A percentile compares a stretch with the other conserved stretches of the same genome.
Evolutionary conservation across 257 asterid species (phyloP).

Genomic region (Galeopsis tetrahit): DNA sequence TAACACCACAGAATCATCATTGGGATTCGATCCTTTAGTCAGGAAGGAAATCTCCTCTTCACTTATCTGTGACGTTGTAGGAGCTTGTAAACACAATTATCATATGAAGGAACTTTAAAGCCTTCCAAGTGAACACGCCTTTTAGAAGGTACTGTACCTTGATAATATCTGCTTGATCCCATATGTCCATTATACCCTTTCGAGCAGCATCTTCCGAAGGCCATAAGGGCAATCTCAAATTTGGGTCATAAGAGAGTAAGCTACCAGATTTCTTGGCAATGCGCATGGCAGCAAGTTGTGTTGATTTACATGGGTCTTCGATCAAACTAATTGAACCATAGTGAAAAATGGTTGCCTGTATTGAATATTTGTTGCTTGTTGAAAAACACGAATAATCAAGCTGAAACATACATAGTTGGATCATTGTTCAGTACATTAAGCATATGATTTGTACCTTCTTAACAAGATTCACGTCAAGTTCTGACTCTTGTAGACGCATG

Average conservation of each 20-base stretch:
- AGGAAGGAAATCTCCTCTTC: conserved; percentile 87
- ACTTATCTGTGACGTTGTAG: conserved; percentile 64
- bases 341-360: conserved; percentile 87
- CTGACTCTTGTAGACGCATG: conserved; percentile 76
- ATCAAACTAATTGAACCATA: conserved; percentile 93
- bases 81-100: conserved; percentile 9
- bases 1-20: conserved; percentile 73
- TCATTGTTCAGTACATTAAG: conserved; percentile 1
- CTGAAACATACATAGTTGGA: background rate
- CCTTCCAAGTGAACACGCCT: background rate
- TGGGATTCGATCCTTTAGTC: conserved; percentile 69
- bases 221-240: conserved; percentile 90
- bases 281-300: conserved; percentile 80
- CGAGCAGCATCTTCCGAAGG: conserved; percentile 90
- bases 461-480: conserved; percentile 69
- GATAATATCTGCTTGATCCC: conserved; percentile 87
- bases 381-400: conserved; percentile 19
- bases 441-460: conserved; percentile 57
- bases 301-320: conserved; percentile 84
- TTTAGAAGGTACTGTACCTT: conserved; percentile 54
- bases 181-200: conserved; percentile 70
- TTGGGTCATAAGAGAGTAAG: conserved; percentile 90
- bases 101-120: background rate
- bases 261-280: conserved; percentile 79
- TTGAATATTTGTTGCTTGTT: conserved; percentile 31